Percentiles rank a stretch among this genome's conserved stretches.
Evolutionary conservation across 2,329 filamentous ascomycete genomes (phyloP).

Genomic region (Sporothrix phasma): DNA sequence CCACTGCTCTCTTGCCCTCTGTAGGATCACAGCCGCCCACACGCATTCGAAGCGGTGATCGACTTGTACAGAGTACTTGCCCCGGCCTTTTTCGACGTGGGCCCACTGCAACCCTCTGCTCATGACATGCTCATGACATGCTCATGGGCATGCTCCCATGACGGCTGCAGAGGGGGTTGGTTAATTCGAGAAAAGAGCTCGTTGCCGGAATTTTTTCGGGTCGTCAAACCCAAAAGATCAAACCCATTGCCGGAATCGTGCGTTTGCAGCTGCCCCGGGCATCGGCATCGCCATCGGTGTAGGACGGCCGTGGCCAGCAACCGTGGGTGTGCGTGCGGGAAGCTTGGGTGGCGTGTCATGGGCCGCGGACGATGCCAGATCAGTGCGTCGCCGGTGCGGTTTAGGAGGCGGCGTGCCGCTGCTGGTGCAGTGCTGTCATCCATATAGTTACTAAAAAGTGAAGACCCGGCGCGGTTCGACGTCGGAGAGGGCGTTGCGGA

Average conservation of each 20-base stretch:
- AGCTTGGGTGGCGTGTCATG: slow-evolving; percentile 17
- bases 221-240: slow-evolving; percentile 40
- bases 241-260: slow-evolving; percentile 22
- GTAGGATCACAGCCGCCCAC: no score
- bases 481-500: slow-evolving; percentile 20
- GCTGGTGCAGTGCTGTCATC: slow-evolving; percentile 5
- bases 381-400: slow-evolving; percentile 10
- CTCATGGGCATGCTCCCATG: slow-evolving; percentile 16
- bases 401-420: background rate
- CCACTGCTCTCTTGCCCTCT: background rate
- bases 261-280: background rate
- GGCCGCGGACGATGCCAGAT: background rate
- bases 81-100: no score
- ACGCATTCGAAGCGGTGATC: background rate
- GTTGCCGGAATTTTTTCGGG: no score
- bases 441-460: slow-evolving; percentile 13
- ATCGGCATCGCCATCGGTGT: background rate
- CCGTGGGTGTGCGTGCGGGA: slow-evolving; percentile 22
- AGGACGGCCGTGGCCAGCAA: slow-evolving; percentile 4
- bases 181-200: no score
- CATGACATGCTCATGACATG: background rate
- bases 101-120: background rate
- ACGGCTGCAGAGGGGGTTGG: slow-evolving; percentile 47
- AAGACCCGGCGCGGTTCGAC: slow-evolving; percentile 19
- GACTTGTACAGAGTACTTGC: no score